Percentiles rank a stretch among this genome's conserved stretches.
Conservation (phyloP, 2,329 filamentous ascomycete species). For the Escovopsis sp. region DNA sequence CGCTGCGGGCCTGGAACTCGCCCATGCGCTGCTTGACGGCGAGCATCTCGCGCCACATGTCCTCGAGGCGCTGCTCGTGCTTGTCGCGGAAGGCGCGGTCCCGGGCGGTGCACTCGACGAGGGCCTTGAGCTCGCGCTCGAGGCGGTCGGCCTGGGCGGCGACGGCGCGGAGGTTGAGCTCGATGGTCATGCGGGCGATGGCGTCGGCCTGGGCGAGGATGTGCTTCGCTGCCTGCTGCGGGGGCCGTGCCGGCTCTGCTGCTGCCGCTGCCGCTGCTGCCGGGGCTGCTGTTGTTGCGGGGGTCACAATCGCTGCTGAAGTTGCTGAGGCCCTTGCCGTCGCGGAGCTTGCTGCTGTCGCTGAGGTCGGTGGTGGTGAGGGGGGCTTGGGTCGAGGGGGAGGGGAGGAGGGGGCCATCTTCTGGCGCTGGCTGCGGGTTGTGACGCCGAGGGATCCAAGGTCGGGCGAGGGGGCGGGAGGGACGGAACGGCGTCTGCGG, state of each 20-base stretch:
- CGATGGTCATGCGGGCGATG: conserved; percentile 23
- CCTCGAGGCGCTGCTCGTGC: conserved; percentile 16
- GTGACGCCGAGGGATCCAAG: not conserved
- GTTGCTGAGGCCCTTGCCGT: not conserved
- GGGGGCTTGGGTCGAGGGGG: not conserved
- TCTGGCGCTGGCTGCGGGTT: too few species aligned
- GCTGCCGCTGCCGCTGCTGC: not conserved
- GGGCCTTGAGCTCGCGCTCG: conserved; percentile 14
- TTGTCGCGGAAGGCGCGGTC: conserved; percentile 15
- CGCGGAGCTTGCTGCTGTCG: not conserved
- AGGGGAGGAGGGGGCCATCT: not conserved
- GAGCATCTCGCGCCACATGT: conserved; percentile 17
- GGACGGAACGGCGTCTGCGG: conserved; percentile 9
- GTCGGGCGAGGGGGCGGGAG: conserved; percentile 2
- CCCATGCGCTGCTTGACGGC: conserved; percentile 16
- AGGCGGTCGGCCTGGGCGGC: conserved; percentile 15
- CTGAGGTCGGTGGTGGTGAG: not conserved
- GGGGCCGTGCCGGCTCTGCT: not conserved
- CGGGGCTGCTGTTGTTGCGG: too few species aligned
- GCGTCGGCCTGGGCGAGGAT: conserved; percentile 16
- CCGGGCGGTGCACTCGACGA: conserved; percentile 13
- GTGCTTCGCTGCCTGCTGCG: not conserved
- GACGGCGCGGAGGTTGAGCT: conserved; percentile 20
- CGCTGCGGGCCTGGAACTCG: conserved; percentile 2
- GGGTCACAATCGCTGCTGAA: not conserved